phyloP scores from a whole-genome alignment of 1,284 basidiomycete genomes.

The Pseudomicrostroma phylloplanum region DNA sequence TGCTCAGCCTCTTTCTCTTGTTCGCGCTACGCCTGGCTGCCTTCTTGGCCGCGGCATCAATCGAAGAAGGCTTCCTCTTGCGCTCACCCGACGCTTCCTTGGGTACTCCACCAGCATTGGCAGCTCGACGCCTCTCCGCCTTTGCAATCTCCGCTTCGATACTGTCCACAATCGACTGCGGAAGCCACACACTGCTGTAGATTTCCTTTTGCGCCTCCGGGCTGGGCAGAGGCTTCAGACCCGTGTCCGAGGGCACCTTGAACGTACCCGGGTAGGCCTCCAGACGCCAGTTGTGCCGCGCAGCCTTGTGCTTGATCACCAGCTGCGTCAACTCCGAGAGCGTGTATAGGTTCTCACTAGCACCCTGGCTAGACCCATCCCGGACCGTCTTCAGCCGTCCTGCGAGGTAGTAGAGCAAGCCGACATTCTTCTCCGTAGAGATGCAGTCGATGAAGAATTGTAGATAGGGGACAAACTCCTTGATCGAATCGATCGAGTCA shows the following conservation, averaged over 20 bases:
- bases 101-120: constrained; percentile 2
- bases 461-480: constrained; percentile 68
- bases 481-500: constrained; percentile 57
- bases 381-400: constrained; percentile 76
- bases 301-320: constrained; percentile 68
- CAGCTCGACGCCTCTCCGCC: constrained; percentile 11
- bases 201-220: constrained; percentile 34
- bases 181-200: neutral
- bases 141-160: neutral
- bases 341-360: constrained; percentile 68
- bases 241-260: constrained; percentile 71
- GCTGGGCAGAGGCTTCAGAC: constrained; percentile 54
- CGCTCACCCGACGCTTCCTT: neutral
- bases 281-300: constrained; percentile 67
- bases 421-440: constrained; percentile 67
- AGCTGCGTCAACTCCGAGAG: constrained; percentile 81
- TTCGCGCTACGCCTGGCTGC: neutral
- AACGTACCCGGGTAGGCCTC: constrained; percentile 73
- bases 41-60: constrained; percentile 4
- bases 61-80: neutral
- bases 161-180: neutral
- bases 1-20: constrained; percentile 8
- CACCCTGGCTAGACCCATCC: constrained; percentile 55
- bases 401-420: constrained; percentile 72
- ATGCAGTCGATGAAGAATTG: constrained; percentile 78